Evolutionary conservation across 495 filamentous ascomycete genomes (phyloP), one percentile per base, ranked within the genome.

Genomic region (Stereocaulon alpinum): DNA sequence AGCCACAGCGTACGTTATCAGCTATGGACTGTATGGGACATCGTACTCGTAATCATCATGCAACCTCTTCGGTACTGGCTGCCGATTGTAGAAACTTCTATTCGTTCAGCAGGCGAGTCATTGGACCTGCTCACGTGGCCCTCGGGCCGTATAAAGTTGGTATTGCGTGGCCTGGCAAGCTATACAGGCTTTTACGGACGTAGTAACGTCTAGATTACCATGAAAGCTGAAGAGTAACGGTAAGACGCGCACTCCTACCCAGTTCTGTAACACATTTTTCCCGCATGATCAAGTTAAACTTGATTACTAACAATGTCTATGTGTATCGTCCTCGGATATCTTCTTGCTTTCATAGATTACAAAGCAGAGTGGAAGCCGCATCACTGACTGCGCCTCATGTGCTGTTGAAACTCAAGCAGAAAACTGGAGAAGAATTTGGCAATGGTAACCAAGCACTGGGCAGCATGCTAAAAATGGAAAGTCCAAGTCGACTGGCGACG

Each of bases 401-500:
- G 12, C 15, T 32, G 49, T 10, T 3, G 9, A 20, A n/a, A 2
- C 14, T 12, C 30, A 32, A 42, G n/a, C 34, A 24, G 40, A 50
- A 18, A 6, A 14, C 1, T 12, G 22, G 24, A 40, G 30, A 18
- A 27, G 22, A 29, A 20, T 30, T 32, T 10, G 14, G 24, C 24
- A 6, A 17, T 0, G n/a, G n/a, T n/a, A 11, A 11, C 5, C 2
- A 22, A 49, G 24, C n/a, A 34, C 20, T 58, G 14, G 37, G 18
- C 5, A 34, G n/a, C 40, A 24, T 59, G n/a, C 56, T 59, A 20
- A 14, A 59, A 29, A 32, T 59, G 40, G 56, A 59, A 59, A 51
- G 56, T 59, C 45, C 47, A 51, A 52, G 49, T 37, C 9, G 6
- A 22, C 3, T 24, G 24, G 11, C 6, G 56, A 22, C 47, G 56